Base-by-base conservation (phyloP, 2,329 filamentous ascomycete genomes). In the Pseudocercospora macadamiae region DNA sequence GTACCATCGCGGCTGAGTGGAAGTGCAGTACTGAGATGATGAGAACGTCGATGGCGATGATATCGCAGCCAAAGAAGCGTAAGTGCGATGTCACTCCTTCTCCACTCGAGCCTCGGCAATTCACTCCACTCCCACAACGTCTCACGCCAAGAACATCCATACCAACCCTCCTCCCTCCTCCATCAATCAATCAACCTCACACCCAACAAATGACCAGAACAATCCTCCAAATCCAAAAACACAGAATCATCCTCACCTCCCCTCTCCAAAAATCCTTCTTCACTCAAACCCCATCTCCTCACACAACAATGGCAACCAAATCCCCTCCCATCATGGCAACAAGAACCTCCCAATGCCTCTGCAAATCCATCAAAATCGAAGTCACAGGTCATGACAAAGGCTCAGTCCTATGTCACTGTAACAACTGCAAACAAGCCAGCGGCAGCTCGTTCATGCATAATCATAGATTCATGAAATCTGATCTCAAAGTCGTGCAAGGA, bases 361-460 rank as follows among this genome's bases (percentile, higher is more conserved):
- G 70, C 63, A 61, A 62, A 37, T 51, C 60, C 9, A 59, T 72
- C 8, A 37, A 54, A 19, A 59, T 70, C 51, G 62, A 63, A 14
- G 48, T 70, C 23, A 67, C 60, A 2, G 70, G 70, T 30, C 54
- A 61, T 30, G 68, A 69, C 51, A 71, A 71, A 56, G 66, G 66
- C 30, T 61, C 68, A 3, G 68, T 71, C 2, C 62, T 71, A 2
- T 71, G 69, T 58, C 69, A 71, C 48, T 72, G 70, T 60, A 48
- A 47, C 54, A 68, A 70, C 30, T 70, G 68, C 52, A 62, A 64
- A n/a, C 55, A 61, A 37, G 55, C 63, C 21, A 55, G 36, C 23
- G 68, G 69, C 8, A 67, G 64, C 30, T 55, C 68, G 6, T 72
- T 71, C 55, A 65, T 63, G 42, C 64, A 72, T 58, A 72, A 72